Conservation (phyloP, 2,329 filamentous ascomycete species). For the Beauveria brongniartii region DNA sequence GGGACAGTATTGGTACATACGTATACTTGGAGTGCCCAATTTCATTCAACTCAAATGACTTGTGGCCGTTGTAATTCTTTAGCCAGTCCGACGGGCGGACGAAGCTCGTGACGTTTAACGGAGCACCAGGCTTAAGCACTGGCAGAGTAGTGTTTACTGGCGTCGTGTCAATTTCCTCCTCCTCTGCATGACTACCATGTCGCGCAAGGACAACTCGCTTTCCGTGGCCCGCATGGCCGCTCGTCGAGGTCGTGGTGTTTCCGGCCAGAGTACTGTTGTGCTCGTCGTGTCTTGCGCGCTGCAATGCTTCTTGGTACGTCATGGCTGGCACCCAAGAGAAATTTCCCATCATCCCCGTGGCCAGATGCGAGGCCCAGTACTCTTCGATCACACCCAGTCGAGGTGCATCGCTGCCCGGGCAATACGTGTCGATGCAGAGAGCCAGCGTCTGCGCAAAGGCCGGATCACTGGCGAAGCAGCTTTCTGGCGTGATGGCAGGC, state of each 20-base stretch:
- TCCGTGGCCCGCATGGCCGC: background rate
- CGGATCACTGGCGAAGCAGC: slow-evolving; percentile 22
- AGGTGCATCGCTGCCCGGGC: slow-evolving; percentile 17
- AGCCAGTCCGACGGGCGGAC: slow-evolving; percentile 22
- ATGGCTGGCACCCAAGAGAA: slow-evolving; percentile 18
- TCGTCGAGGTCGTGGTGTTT: background rate
- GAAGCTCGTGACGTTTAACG: slow-evolving; percentile 26
- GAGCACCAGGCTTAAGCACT: slow-evolving; percentile 16
- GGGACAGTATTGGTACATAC: slow-evolving; percentile 6
- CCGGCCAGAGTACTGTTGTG: background rate
- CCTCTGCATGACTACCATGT: slow-evolving; percentile 11
- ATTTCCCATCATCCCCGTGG: slow-evolving; percentile 19
- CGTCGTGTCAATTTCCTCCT: slow-evolving; percentile 6
- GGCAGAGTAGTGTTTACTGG: slow-evolving; percentile 17
- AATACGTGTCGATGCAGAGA: slow-evolving; percentile 26
- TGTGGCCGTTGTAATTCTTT: slow-evolving; percentile 41
- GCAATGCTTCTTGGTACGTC: slow-evolving; percentile 22
- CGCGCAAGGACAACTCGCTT: slow-evolving; percentile 4
- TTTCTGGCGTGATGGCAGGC: slow-evolving; percentile 17
- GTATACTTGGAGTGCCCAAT: slow-evolving; percentile 19
- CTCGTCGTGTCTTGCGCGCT: slow-evolving; percentile 18
- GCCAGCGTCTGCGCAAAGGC: slow-evolving; percentile 26
- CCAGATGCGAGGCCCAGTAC: slow-evolving; percentile 23
- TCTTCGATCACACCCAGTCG: slow-evolving; percentile 15
- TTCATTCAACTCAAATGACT: slow-evolving; percentile 42